Percentiles rank a stretch among this genome's conserved stretches.
phyloP scores from a whole-genome alignment of 2,329 filamentous ascomycete genomes.

The Diaporthe sp. region DNA sequence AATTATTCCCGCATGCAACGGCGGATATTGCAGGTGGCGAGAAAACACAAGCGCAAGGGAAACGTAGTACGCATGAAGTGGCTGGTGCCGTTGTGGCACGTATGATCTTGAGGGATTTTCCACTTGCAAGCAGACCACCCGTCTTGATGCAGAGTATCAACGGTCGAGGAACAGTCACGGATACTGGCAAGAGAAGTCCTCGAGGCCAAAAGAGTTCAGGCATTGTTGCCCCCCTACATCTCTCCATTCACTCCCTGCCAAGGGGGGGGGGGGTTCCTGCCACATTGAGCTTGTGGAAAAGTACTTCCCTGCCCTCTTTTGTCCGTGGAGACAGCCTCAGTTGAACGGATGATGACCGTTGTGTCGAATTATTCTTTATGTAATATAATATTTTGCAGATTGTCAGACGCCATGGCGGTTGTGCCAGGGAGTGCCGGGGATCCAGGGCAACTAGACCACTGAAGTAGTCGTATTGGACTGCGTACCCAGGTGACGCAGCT shows the following conservation, averaged over 20 bases:
- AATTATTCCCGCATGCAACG: background rate
- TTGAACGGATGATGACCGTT: too few species aligned
- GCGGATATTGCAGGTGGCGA: constrained; percentile 7
- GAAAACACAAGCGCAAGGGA: background rate
- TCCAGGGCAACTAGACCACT: background rate
- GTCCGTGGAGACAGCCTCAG: too few species aligned
- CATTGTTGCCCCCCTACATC: background rate
- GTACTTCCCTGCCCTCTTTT: too few species aligned
- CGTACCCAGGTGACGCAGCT: background rate
- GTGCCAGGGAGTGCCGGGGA: background rate
- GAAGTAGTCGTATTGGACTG: background rate
- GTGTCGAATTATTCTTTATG: too few species aligned
- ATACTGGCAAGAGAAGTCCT: background rate
- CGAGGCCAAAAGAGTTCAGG: background rate
- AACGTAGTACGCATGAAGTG: constrained; percentile 11
- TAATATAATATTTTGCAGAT: too few species aligned
- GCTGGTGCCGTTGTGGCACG: background rate
- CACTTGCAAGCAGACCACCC: constrained; percentile 56
- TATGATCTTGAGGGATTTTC: background rate
- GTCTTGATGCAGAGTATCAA: constrained; percentile 54
- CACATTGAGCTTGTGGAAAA: too few species aligned
- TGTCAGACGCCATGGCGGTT: constrained; percentile 7
- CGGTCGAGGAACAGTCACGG: background rate
- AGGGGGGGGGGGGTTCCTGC: background rate
- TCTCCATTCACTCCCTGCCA: background rate